Conservation (phyloP, 331 rosid genomes). For the Malus hybrid region DNA sequence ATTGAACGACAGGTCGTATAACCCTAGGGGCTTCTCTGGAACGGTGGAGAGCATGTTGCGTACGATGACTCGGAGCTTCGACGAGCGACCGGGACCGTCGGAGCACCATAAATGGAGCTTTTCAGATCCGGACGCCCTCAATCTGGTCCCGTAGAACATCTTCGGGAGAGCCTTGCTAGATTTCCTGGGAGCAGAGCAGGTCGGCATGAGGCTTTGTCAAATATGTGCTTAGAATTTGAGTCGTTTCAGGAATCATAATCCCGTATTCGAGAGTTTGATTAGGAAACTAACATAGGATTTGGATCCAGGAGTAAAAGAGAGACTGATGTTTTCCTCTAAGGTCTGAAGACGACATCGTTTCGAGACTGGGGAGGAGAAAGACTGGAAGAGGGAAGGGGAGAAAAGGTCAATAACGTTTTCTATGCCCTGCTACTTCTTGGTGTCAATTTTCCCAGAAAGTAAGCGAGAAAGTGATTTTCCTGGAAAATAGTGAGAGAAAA, state of each 20-base stretch:
- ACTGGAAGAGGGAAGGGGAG: background rate
- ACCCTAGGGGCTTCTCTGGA: slow-evolving; percentile 82
- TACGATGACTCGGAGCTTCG: slow-evolving; percentile 53
- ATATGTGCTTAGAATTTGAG: background rate
- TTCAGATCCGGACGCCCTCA: slow-evolving; percentile 51
- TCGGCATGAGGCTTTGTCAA: background rate
- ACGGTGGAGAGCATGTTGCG: slow-evolving; percentile 68
- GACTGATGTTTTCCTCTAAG: background rate
- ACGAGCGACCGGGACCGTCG: slow-evolving; percentile 63
- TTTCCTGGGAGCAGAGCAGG: slow-evolving; percentile 28
- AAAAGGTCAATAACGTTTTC: background rate
- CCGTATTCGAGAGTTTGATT: background rate
- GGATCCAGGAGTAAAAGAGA: background rate
- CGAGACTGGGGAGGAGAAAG: no score
- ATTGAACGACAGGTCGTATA: slow-evolving; percentile 81
- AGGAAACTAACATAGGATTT: background rate
- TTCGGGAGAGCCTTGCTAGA: slow-evolving; percentile 21
- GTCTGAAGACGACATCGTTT: background rate
- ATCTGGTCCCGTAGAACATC: slow-evolving; percentile 43
- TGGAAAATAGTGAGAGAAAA: background rate
- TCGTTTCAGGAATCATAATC: background rate
- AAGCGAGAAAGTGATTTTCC: background rate
- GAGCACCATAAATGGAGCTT: slow-evolving; percentile 54
- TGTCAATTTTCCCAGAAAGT: slow-evolving; percentile 8
- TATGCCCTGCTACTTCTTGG: background rate